phyloP scores from a whole-genome alignment of 768 basidiomycete species.

The Russula abietina region DNA sequence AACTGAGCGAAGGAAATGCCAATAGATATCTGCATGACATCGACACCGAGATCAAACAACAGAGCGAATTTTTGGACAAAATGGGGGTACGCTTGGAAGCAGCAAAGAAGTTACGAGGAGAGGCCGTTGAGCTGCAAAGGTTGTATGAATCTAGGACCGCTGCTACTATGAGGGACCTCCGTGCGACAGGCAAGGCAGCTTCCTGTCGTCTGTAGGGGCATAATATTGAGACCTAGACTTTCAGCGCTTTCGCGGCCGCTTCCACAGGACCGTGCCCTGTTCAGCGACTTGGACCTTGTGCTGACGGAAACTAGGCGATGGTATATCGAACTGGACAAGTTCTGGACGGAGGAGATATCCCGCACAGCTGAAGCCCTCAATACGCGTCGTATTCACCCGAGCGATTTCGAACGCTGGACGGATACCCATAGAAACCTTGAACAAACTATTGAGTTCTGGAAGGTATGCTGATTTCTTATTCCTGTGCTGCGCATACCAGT shows the following conservation, averaged over 20 bases:
- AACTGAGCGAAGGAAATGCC: neutral
- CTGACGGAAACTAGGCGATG: neutral
- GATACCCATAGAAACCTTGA: neutral
- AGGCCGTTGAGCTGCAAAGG: neutral
- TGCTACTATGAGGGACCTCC: neutral
- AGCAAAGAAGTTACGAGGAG: neutral
- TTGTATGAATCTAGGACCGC: neutral
- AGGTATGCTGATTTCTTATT: neutral
- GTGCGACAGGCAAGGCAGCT: neutral
- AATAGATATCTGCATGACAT: neutral
- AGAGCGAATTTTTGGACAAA: neutral
- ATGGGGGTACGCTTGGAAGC: neutral
- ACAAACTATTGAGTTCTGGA: neutral
- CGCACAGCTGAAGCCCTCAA: neutral
- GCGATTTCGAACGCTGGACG: neutral
- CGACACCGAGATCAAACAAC: neutral
- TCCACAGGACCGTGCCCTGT: neutral
- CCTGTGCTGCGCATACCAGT: too few relatives aligned
- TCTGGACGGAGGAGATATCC: slow-evolving; percentile 1
- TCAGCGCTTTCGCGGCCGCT: neutral
- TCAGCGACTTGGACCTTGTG: neutral
- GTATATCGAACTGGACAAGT: neutral
- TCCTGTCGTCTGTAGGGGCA: neutral
- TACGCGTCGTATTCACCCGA: neutral
- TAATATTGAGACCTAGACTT: neutral